Base-by-base conservation (phyloP, 1,139 yeast genomes). In the Chernovozyma sophiae-reginae region DNA sequence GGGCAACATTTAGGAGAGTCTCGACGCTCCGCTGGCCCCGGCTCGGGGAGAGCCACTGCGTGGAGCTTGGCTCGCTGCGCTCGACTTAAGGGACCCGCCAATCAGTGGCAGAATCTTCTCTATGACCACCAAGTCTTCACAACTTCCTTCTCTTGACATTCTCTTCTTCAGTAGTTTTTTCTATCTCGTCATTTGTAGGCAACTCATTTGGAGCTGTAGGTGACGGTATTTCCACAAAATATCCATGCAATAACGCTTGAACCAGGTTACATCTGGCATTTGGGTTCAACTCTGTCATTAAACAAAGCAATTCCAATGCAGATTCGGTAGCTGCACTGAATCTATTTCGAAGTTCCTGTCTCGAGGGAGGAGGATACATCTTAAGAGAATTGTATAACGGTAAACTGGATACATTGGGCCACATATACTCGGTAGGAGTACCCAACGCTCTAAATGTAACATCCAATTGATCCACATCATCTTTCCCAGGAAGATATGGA, bases 401-500 rank as follows among this genome's bases (percentile, higher is more conserved):
- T 38, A 92, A 69, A 41, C 77, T 71, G 1, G 90, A 77, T 1
- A 92, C 94, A 35, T 89, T 87, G 0, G 96, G 95, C 99, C 99
- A 92, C 2, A 70, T 79, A 31, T 74, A 81, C 48, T 90, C 96
- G 0, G 95, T 86, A 3, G 99, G 98, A 0, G 98, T 89, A 0
- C 99, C 99, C 44, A 90, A 65, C 0, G 98, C 98, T 50, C 89
- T 77, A 55, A 92, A 90, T 0, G 97, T 92, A 11, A 89, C 85
- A 40, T 84, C 95, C 30, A 90, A 65, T 56, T 92, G 99, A 52
- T 90, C 96, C 1, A 79, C 62, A 57, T 92, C 98, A 47, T 86
- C 92, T 46, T 77, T 79, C 1, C 97, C 98, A 0, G 99, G 96
- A 34, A 94, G 64, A 55, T 92, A 92, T 1, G 99, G 98, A 2